These are phyloP conservation scores for Pythium dissimile DNA, from an alignment of 352 stramenopile genomes.

Conservation along the genomic window DNA sequence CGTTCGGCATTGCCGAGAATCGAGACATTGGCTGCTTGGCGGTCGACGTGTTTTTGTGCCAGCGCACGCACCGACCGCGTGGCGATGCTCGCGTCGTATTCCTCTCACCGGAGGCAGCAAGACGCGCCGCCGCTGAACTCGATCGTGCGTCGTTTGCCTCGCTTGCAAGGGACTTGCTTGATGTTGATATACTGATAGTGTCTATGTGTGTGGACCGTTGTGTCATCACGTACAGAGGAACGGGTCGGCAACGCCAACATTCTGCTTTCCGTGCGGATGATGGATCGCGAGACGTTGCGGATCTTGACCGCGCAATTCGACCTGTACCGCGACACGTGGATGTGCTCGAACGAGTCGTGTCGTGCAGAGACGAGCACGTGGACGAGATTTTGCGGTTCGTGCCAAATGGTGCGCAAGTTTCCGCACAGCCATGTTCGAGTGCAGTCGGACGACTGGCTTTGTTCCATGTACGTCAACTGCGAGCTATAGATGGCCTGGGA, in stretches of 20 bases:
- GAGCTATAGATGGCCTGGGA: not conserved
- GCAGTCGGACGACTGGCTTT: conserved; percentile 50
- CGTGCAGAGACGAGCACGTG: conserved; percentile 64
- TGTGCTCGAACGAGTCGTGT: conserved; percentile 37
- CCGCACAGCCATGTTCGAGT: conserved; percentile 45
- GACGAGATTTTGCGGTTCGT: conserved; percentile 48
- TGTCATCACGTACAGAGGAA: no score
- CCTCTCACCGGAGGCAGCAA: not conserved
- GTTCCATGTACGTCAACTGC: conserved; percentile 45
- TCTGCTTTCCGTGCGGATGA: not conserved
- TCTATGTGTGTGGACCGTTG: no score
- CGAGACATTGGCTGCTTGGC: conserved; percentile 7
- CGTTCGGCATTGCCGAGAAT: conserved; percentile 53
- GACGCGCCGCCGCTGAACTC: not conserved
- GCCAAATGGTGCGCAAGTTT: conserved; percentile 46
- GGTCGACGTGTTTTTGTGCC: conserved; percentile 16
- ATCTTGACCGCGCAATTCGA: conserved; percentile 14
- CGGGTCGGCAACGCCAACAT: not conserved
- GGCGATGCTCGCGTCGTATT: conserved; percentile 15
- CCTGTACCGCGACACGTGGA: conserved; percentile 43
- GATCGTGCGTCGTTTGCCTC: conserved; percentile 4
- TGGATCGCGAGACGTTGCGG: conserved; percentile 4
- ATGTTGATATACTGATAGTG: not conserved
- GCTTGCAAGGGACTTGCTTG: not conserved
- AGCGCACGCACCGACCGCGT: conserved; percentile 5